Conservation (phyloP, 441 rosid species). For the Breynia disticha region DNA sequence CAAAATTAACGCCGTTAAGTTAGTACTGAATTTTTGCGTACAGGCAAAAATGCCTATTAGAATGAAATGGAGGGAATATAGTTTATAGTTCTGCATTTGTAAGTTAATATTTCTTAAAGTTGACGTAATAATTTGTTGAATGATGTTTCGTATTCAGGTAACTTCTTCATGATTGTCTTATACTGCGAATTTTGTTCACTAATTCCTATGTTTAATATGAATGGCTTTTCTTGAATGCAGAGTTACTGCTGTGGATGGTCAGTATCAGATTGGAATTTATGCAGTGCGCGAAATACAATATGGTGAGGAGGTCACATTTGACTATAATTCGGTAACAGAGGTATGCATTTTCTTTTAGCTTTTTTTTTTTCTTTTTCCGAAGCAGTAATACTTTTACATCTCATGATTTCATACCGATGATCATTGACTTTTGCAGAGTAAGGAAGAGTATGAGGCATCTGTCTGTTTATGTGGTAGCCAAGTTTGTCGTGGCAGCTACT, state of each 20-base stretch:
- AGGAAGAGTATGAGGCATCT: slow-evolving; percentile 99
- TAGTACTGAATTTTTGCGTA: too few relatives aligned
- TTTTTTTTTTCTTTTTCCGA: slow-evolving; percentile 10
- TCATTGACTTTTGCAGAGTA: slow-evolving; percentile 55
- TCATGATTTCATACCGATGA: slow-evolving; percentile 10
- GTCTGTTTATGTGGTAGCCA: slow-evolving; percentile 99
- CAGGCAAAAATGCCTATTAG: too few relatives aligned
- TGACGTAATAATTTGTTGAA: too few relatives aligned
- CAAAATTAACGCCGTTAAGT: too few relatives aligned
- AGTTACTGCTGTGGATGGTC: slow-evolving; percentile 98
- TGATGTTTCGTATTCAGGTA: too few relatives aligned
- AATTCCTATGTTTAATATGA: neutral
- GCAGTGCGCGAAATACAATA: slow-evolving; percentile 64
- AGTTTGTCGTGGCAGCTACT: slow-evolving; percentile 98
- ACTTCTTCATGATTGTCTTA: neutral
- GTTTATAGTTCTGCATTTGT: too few relatives aligned
- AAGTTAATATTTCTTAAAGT: too few relatives aligned
- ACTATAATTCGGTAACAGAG: slow-evolving; percentile 99
- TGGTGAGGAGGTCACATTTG: slow-evolving; percentile 98
- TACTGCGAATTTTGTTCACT: neutral
- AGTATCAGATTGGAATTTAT: slow-evolving; percentile 97
- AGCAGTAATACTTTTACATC: too few relatives aligned
- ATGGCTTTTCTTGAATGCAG: slow-evolving; percentile 32
- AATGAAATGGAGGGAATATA: too few relatives aligned
- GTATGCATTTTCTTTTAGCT: slow-evolving; percentile 31